Percentiles rank a stretch among this genome's conserved stretches.
Evolutionary conservation across 192 early-diverging fungal species (phyloP).

Genomic region (Coemansia sp.): DNA sequence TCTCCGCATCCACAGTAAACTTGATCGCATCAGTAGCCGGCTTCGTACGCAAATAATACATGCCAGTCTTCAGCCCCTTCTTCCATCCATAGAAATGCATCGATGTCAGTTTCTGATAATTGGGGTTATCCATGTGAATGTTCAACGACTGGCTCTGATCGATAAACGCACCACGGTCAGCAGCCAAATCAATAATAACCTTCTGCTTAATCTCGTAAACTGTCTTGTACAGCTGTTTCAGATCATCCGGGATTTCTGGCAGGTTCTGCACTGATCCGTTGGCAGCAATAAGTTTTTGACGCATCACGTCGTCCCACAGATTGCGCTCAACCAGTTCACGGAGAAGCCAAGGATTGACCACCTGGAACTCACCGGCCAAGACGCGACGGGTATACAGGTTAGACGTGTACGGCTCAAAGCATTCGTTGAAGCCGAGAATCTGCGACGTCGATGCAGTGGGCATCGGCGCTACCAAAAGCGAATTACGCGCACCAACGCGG

Average conservation of each 20-base stretch:
- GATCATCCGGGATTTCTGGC: slow-evolving; percentile 71
- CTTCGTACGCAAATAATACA: slow-evolving; percentile 96
- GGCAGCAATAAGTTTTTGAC: slow-evolving; percentile 91
- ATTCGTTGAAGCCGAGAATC: slow-evolving; percentile 98
- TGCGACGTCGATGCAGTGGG: slow-evolving; percentile 96
- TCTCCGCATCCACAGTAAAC: slow-evolving; percentile 92
- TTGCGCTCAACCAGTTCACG: slow-evolving; percentile 92
- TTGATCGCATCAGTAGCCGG: slow-evolving; percentile 98
- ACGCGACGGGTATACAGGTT: slow-evolving; percentile 98
- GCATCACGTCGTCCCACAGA: slow-evolving; percentile 92
- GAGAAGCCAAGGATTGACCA: slow-evolving; percentile 95
- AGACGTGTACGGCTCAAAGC: slow-evolving; percentile 88
- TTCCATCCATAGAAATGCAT: slow-evolving; percentile 99
- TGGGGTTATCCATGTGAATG: slow-evolving; percentile 92
- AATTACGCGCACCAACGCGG: slow-evolving; percentile 87
- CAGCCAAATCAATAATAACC: slow-evolving; percentile 93
- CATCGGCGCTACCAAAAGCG: slow-evolving; percentile 94
- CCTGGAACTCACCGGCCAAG: slow-evolving; percentile 95
- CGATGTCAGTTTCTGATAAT: slow-evolving; percentile 88
- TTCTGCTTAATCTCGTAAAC: slow-evolving; percentile 94
- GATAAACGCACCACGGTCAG: slow-evolving; percentile 95
- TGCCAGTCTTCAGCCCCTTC: slow-evolving; percentile 97
- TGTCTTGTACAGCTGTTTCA: slow-evolving; percentile 96
- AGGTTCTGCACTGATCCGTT: slow-evolving; percentile 86
- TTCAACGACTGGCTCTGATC: slow-evolving; percentile 97